phyloP scores from a whole-genome alignment of 257 asterid genomes.

The Thymus quinquecostatus region DNA sequence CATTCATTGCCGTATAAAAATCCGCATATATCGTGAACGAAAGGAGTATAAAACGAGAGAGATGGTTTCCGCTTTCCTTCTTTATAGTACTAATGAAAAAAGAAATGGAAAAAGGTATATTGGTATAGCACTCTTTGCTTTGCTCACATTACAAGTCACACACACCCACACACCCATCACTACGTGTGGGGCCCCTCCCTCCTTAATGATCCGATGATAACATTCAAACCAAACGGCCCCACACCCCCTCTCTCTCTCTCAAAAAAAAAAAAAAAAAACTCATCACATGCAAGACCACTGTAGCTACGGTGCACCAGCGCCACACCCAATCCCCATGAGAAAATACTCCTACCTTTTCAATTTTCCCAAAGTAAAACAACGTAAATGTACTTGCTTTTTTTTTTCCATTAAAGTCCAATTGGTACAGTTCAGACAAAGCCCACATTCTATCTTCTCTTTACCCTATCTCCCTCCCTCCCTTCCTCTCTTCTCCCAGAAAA shows the following conservation, averaged over 20 bases:
- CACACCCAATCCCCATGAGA: constrained; percentile 25
- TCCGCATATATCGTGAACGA: too few relatives aligned
- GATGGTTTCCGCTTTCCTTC: too few relatives aligned
- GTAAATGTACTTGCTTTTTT: constrained; percentile 28
- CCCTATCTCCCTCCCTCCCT: constrained; percentile 44
- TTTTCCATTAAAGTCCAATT: constrained; percentile 27
- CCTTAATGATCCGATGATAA: constrained; percentile 36
- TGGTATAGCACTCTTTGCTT: constrained; percentile 4
- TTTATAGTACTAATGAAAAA: too few relatives aligned
- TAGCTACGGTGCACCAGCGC: constrained; percentile 40
- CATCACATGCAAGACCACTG: constrained; percentile 21
- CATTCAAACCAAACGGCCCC: constrained; percentile 43
- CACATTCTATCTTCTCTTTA: constrained; percentile 43
- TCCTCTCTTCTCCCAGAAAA: too few relatives aligned
- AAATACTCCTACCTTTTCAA: constrained; percentile 9
- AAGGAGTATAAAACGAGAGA: not conserved
- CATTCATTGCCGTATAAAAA: too few relatives aligned
- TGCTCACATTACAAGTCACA: constrained; percentile 47
- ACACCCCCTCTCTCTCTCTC: not conserved
- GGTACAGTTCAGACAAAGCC: constrained; percentile 37
- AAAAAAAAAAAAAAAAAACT: not conserved
- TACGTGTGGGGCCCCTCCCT: constrained; percentile 39
- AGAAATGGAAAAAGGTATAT: too few relatives aligned
- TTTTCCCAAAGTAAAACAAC: constrained; percentile 24
- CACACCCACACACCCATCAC: constrained; percentile 35